Conservation (phyloP, 768 basidiomycete species). For the Trametes punicea region DNA sequence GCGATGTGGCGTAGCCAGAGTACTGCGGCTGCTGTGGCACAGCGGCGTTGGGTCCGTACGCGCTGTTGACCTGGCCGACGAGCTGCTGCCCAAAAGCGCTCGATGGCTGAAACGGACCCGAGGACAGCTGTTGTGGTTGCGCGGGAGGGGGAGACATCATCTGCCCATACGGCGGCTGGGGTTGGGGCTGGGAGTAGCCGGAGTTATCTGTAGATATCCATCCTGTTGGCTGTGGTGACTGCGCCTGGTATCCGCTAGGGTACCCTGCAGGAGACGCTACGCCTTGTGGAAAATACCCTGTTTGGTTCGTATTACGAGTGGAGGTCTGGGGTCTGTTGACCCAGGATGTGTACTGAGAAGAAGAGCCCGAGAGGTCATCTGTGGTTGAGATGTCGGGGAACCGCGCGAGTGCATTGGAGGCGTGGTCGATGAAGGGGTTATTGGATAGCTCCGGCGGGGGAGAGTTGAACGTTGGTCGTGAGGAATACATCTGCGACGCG, state of each 20-base stretch:
- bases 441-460: slow-evolving; percentile 42
- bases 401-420: slow-evolving; percentile 39
- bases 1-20: slow-evolving; percentile 27
- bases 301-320: slow-evolving; percentile 12
- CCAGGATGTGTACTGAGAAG: slow-evolving; percentile 42
- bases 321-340: slow-evolving; percentile 31
- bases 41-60: slow-evolving; percentile 17
- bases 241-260: slow-evolving; percentile 7
- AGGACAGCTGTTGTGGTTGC: slow-evolving; percentile 31
- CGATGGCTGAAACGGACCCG: slow-evolving; percentile 45
- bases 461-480: slow-evolving; percentile 22
- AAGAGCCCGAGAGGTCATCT: slow-evolving; percentile 15
- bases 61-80: slow-evolving; percentile 28
- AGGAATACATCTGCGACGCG: slow-evolving; percentile 20
- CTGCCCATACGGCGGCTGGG: slow-evolving; percentile 13
- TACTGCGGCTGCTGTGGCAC: slow-evolving; percentile 31
- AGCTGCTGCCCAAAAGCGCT: slow-evolving; percentile 59
- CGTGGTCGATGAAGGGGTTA: slow-evolving; percentile 67
- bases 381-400: slow-evolving; percentile 58
- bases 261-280: slow-evolving; percentile 9
- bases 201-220: slow-evolving; percentile 16
- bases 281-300: slow-evolving; percentile 20
- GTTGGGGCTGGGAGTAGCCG: slow-evolving; percentile 24
- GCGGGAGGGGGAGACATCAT: slow-evolving; percentile 24
- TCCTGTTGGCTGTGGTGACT: slow-evolving; percentile 12